Base-by-base conservation (phyloP, 768 basidiomycete genomes). In the Tulasnella sp. region DNA sequence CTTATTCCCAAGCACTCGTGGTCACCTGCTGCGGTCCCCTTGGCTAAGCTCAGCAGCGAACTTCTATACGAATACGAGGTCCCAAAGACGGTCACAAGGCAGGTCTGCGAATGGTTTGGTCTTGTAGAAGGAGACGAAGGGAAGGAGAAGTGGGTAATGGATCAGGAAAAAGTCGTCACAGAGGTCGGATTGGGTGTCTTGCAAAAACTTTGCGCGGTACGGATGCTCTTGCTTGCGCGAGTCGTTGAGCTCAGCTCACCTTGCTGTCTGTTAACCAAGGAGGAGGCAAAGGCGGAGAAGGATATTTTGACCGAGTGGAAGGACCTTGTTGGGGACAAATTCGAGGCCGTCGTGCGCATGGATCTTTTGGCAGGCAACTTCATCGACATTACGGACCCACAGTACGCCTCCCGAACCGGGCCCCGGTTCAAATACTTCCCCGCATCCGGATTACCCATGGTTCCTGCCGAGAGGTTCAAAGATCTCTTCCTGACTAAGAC, bases 101-200 rank as follows among this genome's bases (percentile, higher is more conserved):
- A 95, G 82, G 87, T 95, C 37, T 89, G 98, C 86, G 82, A 84
- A 0, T 96, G 96, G 91, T 98, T 97, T 81, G 95, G 95, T 20
- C 85, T 86, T 5, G 83, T 91, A 5, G 81, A 77, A 11, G 79
- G 75, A 16, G 81, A 79, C 26, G 83, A 72, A 84, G 57, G 55
- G 20, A 85, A 86, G 23, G 89, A 85, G 3, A 84, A 83, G 61
- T 96, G 95, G 94, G 86, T 82, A 57, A 89, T 93, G 87, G 87
- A 95, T 77, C 86, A 87, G 42, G 83, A 85, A 6, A 86, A 86
- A 2, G 85, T 93, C 20, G 88, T 96, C 9, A 89, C 86, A 79
- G 91, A 96, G 82, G 85, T 97, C 20, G 97, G 96, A 0, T 80
- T 93, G 73, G 91, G 91, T 0, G 86, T 96, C 35, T 84, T 99